A percentile compares a stretch with the other conserved stretches of the same genome.
Evolutionary conservation across 139 green algal genomes (phyloP).

Genomic region (Tetraselmis chui): DNA sequence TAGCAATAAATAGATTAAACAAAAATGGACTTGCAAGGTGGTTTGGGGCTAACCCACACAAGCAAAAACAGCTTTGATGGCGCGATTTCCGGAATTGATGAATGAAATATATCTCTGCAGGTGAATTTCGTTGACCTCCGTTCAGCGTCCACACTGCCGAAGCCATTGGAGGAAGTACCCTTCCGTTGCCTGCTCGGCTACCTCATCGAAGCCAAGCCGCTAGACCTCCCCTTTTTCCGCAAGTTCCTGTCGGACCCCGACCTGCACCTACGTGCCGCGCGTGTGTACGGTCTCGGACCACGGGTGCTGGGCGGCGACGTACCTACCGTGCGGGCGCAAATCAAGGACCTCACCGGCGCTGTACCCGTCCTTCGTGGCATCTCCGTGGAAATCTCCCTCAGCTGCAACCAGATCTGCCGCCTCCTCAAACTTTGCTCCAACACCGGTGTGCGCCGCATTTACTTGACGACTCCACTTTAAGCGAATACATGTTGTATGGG

Average conservation of each 20-base stretch:
- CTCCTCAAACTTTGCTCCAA: background rate
- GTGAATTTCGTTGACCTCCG: background rate
- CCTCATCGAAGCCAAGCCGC: background rate
- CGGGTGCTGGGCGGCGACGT: background rate
- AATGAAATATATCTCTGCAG: too few relatives aligned
- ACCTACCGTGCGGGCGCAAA: background rate
- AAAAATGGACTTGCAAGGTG: too few relatives aligned
- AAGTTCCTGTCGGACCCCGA: background rate
- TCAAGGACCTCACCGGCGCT: background rate
- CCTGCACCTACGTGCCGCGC: background rate
- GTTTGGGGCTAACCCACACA: too few relatives aligned
- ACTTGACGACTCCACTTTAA: too few relatives aligned
- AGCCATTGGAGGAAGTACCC: background rate
- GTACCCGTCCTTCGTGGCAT: background rate
- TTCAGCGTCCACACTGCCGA: background rate
- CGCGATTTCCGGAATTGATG: too few relatives aligned
- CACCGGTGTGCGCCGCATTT: background rate
- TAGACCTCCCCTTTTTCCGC: background rate
- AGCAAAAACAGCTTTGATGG: too few relatives aligned
- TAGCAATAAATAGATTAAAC: too few relatives aligned
- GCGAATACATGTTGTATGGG: too few relatives aligned
- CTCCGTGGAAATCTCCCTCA: background rate
- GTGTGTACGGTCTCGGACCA: background rate
- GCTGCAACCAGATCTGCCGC: background rate
- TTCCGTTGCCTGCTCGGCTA: background rate